Percentiles rank a stretch among this genome's conserved stretches.
phyloP scores from a whole-genome alignment of 2,329 filamentous ascomycete genomes.

The Calonectria multiphialidica region DNA sequence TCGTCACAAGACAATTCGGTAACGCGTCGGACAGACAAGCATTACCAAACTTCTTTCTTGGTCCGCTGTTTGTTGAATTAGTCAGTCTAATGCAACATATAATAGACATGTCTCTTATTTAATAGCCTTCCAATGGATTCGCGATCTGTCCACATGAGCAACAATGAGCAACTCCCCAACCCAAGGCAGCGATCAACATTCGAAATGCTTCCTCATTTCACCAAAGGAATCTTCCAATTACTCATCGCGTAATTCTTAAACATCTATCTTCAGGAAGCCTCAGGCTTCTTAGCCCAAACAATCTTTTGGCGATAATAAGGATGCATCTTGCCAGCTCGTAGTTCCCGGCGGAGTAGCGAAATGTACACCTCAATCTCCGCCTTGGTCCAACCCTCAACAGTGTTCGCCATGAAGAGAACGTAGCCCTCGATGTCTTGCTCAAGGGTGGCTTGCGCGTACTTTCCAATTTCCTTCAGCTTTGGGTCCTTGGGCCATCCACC shows the following conservation, averaged over 20 bases:
- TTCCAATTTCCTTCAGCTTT: constrained; percentile 26
- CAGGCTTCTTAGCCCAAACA: constrained; percentile 29
- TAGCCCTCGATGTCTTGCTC: constrained; percentile 37
- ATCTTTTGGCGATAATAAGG: constrained; percentile 32
- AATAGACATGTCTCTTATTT: too few species aligned
- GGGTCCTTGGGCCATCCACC: constrained; percentile 29
- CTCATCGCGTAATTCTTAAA: background rate
- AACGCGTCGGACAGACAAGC: background rate
- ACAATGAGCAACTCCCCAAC: too few species aligned
- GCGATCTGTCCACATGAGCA: too few species aligned
- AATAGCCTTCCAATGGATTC: too few species aligned
- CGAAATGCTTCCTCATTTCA: too few species aligned
- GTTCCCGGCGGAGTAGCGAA: constrained; percentile 32
- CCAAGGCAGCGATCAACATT: too few species aligned
- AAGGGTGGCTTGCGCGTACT: constrained; percentile 27
- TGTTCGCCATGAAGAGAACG: constrained; percentile 34
- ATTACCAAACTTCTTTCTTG: too few species aligned
- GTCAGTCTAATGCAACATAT: too few species aligned
- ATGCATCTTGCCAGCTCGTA: constrained; percentile 31
- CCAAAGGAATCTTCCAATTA: too few species aligned
- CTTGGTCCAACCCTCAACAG: constrained; percentile 32
- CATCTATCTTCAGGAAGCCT: background rate
- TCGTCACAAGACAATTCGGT: background rate
- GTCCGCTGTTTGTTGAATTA: too few species aligned
- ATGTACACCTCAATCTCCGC: constrained; percentile 35